Evolutionary conservation across 257 asterid species (phyloP).

Genomic region (Thymus mandschuricus): DNA sequence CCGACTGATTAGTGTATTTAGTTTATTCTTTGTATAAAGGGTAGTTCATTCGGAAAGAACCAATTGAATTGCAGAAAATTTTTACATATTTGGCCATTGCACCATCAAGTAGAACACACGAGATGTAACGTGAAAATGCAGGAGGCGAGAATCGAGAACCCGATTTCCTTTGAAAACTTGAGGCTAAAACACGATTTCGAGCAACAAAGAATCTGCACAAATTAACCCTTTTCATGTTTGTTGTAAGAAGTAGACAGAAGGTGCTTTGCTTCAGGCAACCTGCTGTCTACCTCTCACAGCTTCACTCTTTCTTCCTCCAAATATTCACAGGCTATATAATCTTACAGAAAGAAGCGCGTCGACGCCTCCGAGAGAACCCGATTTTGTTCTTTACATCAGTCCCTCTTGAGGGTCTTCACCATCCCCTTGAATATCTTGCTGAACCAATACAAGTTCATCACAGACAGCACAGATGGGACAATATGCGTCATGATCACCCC

Average conservation of each 20-base stretch:
- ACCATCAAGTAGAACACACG: neutral
- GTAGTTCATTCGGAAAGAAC: no score
- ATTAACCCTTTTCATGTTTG: neutral
- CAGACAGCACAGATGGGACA: constrained; percentile 48
- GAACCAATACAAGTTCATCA: constrained; percentile 77
- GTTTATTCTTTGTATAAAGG: no score
- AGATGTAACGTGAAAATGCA: neutral
- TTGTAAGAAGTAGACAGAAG: no score
- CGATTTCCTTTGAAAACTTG: constrained; percentile 6
- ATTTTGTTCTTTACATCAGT: constrained; percentile 31
- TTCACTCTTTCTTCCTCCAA: neutral
- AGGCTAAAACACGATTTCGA: constrained; percentile 6
- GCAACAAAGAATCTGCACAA: constrained; percentile 11
- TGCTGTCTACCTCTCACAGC: neutral
- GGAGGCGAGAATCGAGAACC: neutral
- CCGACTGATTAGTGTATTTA: no score
- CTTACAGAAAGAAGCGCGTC: neutral
- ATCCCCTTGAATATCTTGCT: constrained; percentile 68
- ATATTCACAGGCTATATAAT: constrained; percentile 27
- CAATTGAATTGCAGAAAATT: neutral
- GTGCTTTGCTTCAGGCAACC: no score
- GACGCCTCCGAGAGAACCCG: neutral
- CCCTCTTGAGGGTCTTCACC: constrained; percentile 66
- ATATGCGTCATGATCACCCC: constrained; percentile 45
- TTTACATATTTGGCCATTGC: neutral